These are phyloP conservation scores for Lyophyllum semitale DNA, from an alignment of 768 basidiomycete species.

Conservation along the genomic window DNA sequence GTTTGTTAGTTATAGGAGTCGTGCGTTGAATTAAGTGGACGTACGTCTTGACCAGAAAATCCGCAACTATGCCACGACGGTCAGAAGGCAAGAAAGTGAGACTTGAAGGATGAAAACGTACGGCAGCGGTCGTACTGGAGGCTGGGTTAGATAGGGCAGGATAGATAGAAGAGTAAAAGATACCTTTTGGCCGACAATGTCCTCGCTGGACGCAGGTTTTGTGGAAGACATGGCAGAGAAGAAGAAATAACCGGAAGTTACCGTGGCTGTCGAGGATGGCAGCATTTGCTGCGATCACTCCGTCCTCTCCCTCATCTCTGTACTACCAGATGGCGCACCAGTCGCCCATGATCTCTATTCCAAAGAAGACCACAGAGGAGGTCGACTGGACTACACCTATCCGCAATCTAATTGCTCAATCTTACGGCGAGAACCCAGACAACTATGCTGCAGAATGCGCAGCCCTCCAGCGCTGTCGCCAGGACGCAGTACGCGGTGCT, in stretches of 20 bases:
- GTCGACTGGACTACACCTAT: slow-evolving; percentile 96
- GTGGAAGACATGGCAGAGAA: slow-evolving; percentile 47
- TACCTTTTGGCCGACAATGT: slow-evolving; percentile 89
- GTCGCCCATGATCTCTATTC: slow-evolving; percentile 89
- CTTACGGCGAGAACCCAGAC: slow-evolving; percentile 92
- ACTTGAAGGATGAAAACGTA: slow-evolving; percentile 45
- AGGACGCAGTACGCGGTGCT: slow-evolving; percentile 95
- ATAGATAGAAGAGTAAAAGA: neutral
- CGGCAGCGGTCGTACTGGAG: slow-evolving; percentile 82
- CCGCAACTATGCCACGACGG: slow-evolving; percentile 54
- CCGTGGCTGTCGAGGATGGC: slow-evolving; percentile 13
- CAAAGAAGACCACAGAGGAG: slow-evolving; percentile 93
- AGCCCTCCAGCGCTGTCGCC: slow-evolving; percentile 84
- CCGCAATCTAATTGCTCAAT: slow-evolving; percentile 81
- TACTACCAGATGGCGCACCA: slow-evolving; percentile 61
- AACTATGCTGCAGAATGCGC: slow-evolving; percentile 84
- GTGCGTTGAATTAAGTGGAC: slow-evolving; percentile 28
- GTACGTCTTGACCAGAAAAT: slow-evolving; percentile 85
- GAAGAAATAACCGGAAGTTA: slow-evolving; percentile 29
- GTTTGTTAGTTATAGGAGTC: slow-evolving; percentile 1
- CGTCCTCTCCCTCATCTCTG: neutral
- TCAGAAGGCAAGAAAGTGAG: neutral
- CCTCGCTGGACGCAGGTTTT: slow-evolving; percentile 83
- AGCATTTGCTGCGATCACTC: neutral
- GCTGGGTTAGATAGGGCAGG: slow-evolving; percentile 16